A percentile compares a stretch with the other conserved stretches of the same genome.
These are phyloP conservation scores for Francoa sonchifolia DNA, from an alignment of 441 rosid species.

Conservation along the genomic window DNA sequence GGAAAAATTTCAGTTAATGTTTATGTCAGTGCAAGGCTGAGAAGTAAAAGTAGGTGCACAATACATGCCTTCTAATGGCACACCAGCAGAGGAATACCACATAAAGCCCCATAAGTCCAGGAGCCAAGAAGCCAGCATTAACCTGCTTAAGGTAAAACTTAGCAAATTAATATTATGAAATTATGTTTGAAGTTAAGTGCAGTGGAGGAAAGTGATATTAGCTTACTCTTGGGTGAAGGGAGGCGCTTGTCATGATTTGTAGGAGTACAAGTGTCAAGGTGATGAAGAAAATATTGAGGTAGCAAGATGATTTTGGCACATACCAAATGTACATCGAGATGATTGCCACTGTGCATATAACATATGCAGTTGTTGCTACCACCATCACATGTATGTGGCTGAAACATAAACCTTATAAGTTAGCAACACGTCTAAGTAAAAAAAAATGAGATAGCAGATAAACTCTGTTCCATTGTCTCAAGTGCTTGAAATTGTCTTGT, in stretches of 20 bases:
- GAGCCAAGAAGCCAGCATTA: conserved; percentile 66
- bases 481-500: too few species aligned
- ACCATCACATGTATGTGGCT: conserved; percentile 71
- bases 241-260: conserved; percentile 86
- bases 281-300: conserved; percentile 86
- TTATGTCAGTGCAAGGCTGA: too few species aligned
- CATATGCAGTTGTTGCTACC: conserved; percentile 55
- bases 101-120: conserved; percentile 96
- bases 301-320: conserved; percentile 68
- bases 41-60: too few species aligned
- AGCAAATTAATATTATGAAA: conserved; percentile 5
- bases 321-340: conserved; percentile 95
- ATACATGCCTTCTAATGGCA: conserved; percentile 71
- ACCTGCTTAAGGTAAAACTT: conserved; percentile 31
- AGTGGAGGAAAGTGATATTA: not conserved
- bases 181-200: conserved; percentile 2
- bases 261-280: conserved; percentile 87
- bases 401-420: conserved; percentile 17
- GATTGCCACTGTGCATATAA: conserved; percentile 64
- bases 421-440: not conserved
- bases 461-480: not conserved
- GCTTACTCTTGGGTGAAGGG: conserved; percentile 76
- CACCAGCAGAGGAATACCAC: conserved; percentile 93
- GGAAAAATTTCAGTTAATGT: too few species aligned
- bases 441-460: not conserved